Evolutionary conservation across 305 asterid genomes (phyloP).

Genomic region (Fraxinus baroniana): DNA sequence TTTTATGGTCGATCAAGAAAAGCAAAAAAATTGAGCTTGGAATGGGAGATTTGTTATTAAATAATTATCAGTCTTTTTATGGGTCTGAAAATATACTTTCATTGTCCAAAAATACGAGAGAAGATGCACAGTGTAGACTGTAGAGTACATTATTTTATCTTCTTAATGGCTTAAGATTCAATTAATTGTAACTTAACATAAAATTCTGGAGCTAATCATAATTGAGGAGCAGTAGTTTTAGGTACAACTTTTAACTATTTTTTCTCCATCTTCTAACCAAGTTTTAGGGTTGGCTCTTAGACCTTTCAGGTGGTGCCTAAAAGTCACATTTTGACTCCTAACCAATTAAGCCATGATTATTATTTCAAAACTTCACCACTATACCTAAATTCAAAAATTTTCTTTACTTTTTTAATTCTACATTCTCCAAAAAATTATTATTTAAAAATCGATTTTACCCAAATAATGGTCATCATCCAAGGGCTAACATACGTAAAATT

Average conservation of each 20-base stretch:
- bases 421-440: too few relatives aligned
- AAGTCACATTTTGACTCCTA: neutral
- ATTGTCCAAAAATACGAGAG: too few relatives aligned
- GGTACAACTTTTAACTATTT: neutral
- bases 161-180: neutral
- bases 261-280: neutral
- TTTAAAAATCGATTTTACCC: too few relatives aligned
- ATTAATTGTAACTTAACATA: neutral
- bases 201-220: slow-evolving; percentile 40
- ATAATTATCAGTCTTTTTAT: neutral
- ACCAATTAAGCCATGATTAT: too few relatives aligned
- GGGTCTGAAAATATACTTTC: too few relatives aligned
- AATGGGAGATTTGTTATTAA: neutral
- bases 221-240: slow-evolving; percentile 21
- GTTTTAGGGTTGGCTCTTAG: neutral
- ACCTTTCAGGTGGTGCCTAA: neutral
- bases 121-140: neutral
- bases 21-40: slow-evolving; percentile 2
- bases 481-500: too few relatives aligned
- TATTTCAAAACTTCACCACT: too few relatives aligned
- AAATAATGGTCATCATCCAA: too few relatives aligned
- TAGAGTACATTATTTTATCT: neutral
- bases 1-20: slow-evolving; percentile 27
- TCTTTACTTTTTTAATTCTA: too few relatives aligned
- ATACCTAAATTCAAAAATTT: too few relatives aligned